Evolutionary conservation across 306 rosid genomes (phyloP).

Genomic region (Ormosia emarginata): DNA sequence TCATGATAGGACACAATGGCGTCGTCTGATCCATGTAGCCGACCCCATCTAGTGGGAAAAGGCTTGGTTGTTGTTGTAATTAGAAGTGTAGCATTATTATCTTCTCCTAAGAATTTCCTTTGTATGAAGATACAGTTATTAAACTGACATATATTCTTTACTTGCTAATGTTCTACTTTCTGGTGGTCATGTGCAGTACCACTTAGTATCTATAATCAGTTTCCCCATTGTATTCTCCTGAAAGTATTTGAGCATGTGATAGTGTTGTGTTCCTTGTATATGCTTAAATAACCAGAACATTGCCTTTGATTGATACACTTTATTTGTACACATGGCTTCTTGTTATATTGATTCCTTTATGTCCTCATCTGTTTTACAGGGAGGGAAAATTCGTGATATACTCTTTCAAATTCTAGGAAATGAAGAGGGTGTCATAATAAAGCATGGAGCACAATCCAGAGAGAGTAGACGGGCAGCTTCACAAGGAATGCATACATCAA

Average conservation of each 20-base stretch:
- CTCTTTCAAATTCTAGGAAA: conserved; percentile 77
- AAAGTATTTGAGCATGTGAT: not conserved
- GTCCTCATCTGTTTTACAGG: conserved; percentile 39
- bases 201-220: not conserved
- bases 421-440: conserved; percentile 64
- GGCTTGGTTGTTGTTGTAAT: too few species aligned
- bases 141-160: not conserved
- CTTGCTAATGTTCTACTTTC: not conserved
- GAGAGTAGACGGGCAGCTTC: conserved; percentile 90
- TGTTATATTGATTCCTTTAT: conserved; percentile 11
- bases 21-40: too few species aligned
- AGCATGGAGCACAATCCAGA: conserved; percentile 93
- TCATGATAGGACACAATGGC: too few species aligned
- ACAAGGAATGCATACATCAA: conserved; percentile 90
- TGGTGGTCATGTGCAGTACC: not conserved
- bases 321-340: not conserved
- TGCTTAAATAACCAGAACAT: not conserved
- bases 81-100: too few species aligned
- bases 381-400: conserved; percentile 85
- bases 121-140: not conserved
- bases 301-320: not conserved
- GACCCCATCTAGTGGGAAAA: too few species aligned
- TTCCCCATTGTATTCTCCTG: not conserved
- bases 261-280: not conserved
- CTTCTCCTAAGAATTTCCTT: too few species aligned